Evolutionary conservation across 306 rosid genomes (phyloP), one percentile per base, ranked within the genome.

Genomic region (Gastrolobium villosum): DNA sequence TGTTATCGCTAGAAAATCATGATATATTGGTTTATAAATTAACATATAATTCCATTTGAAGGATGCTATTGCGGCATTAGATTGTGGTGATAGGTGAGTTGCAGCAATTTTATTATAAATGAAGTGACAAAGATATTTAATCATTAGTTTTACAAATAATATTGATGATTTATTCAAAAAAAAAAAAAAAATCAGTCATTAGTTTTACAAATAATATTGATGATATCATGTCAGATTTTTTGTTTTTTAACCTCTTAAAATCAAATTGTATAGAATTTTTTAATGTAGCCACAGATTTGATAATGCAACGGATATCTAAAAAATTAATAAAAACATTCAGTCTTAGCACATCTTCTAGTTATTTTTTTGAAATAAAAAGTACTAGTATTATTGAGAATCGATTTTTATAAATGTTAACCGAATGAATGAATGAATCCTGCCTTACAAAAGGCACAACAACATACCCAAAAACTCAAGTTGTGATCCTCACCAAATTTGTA

Each of bases 1-100:
- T 76, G 45, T 75, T 52, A 93, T 93, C 45, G 15, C 84, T 70
- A 95, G 87, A 40, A 84, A 80, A 78, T 63, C 87, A 65, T 37
- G 64, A 79, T 82, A 77, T 54, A 70, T 15, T 53, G 52, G 34
- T 61, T 62, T 64, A 44, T 49, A 34, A 87, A 79, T 82, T 78
- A 82, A n/a, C n/a, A n/a, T n/a, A n/a, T n/a, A n/a, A n/a, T 72
- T 52, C 49, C 39, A 63, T 71, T 61, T 37, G 54, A 61, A 53
- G 72, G 75, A 59, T 49, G 76, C 75, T 70, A 15, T 63, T 79
- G 84, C 89, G 84, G 84, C 75, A 55, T 34, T 10, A 49, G 44
- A 73, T 53, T 65, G 28, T 37, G 60, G 60, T 65, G 41, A 65
- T 75, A 56, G 69, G 52, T 70, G 86, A 75, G 86, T 56, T 71